Conservation (phyloP, 176 grass and related monocot species). For the Carex littledalei region DNA sequence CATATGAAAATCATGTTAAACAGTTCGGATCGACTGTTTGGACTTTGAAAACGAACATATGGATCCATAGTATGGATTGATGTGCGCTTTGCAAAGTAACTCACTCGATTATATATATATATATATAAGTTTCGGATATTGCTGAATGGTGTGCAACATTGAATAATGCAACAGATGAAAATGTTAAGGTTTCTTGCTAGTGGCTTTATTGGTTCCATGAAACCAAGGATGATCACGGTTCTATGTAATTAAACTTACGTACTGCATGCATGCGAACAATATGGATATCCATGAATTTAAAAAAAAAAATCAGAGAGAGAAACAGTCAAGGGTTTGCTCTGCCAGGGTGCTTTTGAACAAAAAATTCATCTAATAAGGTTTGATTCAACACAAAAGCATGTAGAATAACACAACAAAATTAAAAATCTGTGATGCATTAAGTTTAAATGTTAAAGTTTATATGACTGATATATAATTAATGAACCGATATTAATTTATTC, state of each 20-base stretch:
- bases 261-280: not conserved
- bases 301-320: not conserved
- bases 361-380: not conserved
- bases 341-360: not conserved
- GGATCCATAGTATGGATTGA: too few relatives aligned
- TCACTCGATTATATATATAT: too few relatives aligned
- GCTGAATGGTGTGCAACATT: too few relatives aligned
- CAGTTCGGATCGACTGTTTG: too few relatives aligned
- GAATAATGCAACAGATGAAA: too few relatives aligned
- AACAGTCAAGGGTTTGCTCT: not conserved
- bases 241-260: not conserved
- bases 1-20: too few relatives aligned
- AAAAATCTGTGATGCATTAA: not conserved
- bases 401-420: not conserved
- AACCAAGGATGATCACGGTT: too few relatives aligned
- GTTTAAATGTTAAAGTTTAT: not conserved
- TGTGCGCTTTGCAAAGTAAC: too few relatives aligned
- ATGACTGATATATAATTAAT: not conserved
- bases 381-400: not conserved
- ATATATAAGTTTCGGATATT: too few relatives aligned
- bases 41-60: too few relatives aligned
- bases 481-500: not conserved
- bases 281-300: not conserved
- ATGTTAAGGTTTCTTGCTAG: too few relatives aligned
- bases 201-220: too few relatives aligned